phyloP scores from a whole-genome alignment of 2,329 filamentous ascomycete species.

The Scytalidium sp. region DNA sequence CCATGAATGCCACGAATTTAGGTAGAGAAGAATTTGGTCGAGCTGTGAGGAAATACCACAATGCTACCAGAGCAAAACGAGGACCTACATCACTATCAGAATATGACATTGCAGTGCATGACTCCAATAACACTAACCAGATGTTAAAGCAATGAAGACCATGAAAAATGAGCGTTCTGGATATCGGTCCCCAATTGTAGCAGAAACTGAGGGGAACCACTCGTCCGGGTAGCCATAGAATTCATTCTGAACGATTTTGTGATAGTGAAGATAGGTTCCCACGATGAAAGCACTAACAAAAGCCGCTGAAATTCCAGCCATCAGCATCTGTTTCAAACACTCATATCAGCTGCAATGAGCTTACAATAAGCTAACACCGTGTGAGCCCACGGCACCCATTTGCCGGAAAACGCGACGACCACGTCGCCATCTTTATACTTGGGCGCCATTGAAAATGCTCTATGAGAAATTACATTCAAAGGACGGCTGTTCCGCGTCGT shows the following conservation, averaged over 20 bases:
- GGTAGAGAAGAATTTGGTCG: constrained; percentile 73
- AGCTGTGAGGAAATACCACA: constrained; percentile 89
- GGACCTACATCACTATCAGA: constrained; percentile 57
- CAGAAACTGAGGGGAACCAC: constrained; percentile 95
- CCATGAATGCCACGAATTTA: constrained; percentile 75
- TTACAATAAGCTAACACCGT: constrained; percentile 78
- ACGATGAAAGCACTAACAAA: constrained; percentile 85
- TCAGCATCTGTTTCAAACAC: constrained; percentile 4
- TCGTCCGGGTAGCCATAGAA: constrained; percentile 91
- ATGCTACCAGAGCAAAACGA: constrained; percentile 81
- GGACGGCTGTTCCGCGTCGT: constrained; percentile 20
- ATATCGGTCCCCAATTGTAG: constrained; percentile 95
- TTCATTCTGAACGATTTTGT: constrained; percentile 97
- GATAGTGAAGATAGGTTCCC: constrained; percentile 80
- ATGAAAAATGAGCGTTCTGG: constrained; percentile 96
- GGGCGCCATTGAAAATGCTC: constrained; percentile 35
- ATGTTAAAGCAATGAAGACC: constrained; percentile 95
- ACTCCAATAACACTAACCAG: constrained; percentile 51
- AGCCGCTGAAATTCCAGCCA: constrained; percentile 52
- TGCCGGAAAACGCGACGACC: constrained; percentile 69
- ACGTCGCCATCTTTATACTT: constrained; percentile 63
- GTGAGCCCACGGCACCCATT: constrained; percentile 88
- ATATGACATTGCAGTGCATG: not conserved
- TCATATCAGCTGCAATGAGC: constrained; percentile 26
- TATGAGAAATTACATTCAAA: constrained; percentile 22